Evolutionary conservation across 2,329 filamentous ascomycete genomes (phyloP).

Genomic region (Paecilomyces fulvus): DNA sequence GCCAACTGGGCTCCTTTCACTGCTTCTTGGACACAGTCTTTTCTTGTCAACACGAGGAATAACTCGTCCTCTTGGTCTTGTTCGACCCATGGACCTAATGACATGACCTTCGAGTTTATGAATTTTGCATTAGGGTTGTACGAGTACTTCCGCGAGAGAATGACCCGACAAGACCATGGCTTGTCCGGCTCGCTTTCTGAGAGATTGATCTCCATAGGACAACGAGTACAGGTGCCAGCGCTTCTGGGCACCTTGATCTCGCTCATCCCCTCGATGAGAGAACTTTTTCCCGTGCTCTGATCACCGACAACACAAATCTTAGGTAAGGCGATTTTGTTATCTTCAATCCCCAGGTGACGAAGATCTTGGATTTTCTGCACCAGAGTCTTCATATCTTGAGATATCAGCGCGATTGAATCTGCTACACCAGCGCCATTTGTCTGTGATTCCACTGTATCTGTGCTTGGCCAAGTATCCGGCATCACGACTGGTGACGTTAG

Average conservation of each 20-base stretch:
- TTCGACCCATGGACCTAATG: slow-evolving; percentile 58
- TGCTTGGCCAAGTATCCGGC: neutral
- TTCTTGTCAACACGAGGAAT: slow-evolving; percentile 58
- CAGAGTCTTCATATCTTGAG: slow-evolving; percentile 26
- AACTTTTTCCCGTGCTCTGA: slow-evolving; percentile 77
- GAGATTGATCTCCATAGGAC: slow-evolving; percentile 70
- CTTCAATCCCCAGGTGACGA: slow-evolving; percentile 62
- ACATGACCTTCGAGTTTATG: slow-evolving; percentile 39
- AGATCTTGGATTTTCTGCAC: slow-evolving; percentile 48
- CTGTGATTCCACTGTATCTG: neutral
- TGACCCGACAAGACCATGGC: slow-evolving; percentile 60
- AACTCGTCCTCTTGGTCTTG: slow-evolving; percentile 38
- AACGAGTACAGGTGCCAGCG: slow-evolving; percentile 68
- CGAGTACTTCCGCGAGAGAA: slow-evolving; percentile 56
- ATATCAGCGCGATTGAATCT: slow-evolving; percentile 20
- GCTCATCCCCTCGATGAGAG: slow-evolving; percentile 50
- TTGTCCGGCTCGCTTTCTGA: slow-evolving; percentile 40
- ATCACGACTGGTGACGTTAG: neutral
- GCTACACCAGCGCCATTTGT: neutral
- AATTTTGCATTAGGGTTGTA: slow-evolving; percentile 36
- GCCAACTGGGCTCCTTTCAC: slow-evolving; percentile 70
- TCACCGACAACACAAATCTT: slow-evolving; percentile 79
- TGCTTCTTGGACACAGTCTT: slow-evolving; percentile 55
- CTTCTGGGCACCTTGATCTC: slow-evolving; percentile 65
- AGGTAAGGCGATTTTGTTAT: slow-evolving; percentile 58